Evolutionary conservation across 108 stramenopile species (phyloP).

Genomic region (Cyclotella choctawhatcheeana): DNA sequence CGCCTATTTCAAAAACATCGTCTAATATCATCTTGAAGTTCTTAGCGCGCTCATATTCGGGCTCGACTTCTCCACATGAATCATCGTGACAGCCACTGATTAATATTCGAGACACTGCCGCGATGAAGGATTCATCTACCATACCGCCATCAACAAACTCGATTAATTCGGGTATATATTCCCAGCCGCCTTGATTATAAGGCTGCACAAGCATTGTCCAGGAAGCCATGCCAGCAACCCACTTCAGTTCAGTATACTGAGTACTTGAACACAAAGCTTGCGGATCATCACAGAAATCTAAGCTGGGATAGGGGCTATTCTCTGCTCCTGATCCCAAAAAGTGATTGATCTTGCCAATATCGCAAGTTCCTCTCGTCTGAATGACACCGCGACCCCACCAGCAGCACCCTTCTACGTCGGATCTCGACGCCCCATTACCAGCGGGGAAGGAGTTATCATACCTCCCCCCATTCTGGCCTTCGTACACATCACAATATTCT

Average conservation of each 20-base stretch:
- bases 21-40: slow-evolving; percentile 3
- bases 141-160: slow-evolving; percentile 11
- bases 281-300: slow-evolving; percentile 11
- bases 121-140: slow-evolving; percentile 6
- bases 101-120: background rate
- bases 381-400: slow-evolving; percentile 12
- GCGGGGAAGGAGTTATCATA: slow-evolving; percentile 14
- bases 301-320: slow-evolving; percentile 6
- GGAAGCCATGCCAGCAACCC: slow-evolving; percentile 18
- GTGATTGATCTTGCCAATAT: slow-evolving; percentile 13
- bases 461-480: slow-evolving; percentile 6
- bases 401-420: slow-evolving; percentile 12
- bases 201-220: slow-evolving; percentile 11
- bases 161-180: slow-evolving; percentile 8
- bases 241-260: slow-evolving; percentile 4
- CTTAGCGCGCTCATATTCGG: background rate
- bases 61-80: slow-evolving; percentile 2
- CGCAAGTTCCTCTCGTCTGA: slow-evolving; percentile 1
- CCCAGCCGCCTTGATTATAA: slow-evolving; percentile 3
- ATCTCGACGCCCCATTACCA: background rate
- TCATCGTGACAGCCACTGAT: slow-evolving; percentile 4
- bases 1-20: background rate
- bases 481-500: slow-evolving; percentile 10
- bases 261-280: slow-evolving; percentile 8
- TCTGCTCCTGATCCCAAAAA: slow-evolving; percentile 1